These are phyloP conservation scores for Blastobotrys niveus DNA, from an alignment of 1,139 yeast genomes.

Conservation along the genomic window DNA sequence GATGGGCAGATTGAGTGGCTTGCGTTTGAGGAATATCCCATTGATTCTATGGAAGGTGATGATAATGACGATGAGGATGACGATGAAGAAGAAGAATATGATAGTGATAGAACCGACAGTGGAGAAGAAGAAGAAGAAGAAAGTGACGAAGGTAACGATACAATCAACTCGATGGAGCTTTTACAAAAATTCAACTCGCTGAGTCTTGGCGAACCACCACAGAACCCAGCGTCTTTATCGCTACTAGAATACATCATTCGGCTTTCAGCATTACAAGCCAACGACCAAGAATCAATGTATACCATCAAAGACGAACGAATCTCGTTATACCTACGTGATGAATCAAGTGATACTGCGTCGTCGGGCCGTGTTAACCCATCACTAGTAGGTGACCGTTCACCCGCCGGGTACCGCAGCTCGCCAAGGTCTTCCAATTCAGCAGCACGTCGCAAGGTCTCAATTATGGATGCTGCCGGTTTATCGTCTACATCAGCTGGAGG, in stretches of 20 bases:
- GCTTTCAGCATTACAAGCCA: slow-evolving; percentile 55
- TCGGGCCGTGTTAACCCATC: no score
- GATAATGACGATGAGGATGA: slow-evolving; percentile 27
- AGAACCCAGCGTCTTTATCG: slow-evolving; percentile 40
- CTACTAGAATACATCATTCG: slow-evolving; percentile 62
- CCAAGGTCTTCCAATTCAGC: no score
- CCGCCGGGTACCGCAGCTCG: no score
- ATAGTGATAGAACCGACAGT: slow-evolving; percentile 8
- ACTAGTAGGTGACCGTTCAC: no score
- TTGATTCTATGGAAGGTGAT: no score
- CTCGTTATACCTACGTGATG: slow-evolving; percentile 58
- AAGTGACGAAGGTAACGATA: not conserved
- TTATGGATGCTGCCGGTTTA: no score
- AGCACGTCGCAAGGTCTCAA: no score
- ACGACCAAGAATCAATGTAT: slow-evolving; percentile 52
- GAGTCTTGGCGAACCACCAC: not conserved
- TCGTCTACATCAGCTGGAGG: no score
- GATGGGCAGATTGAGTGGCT: slow-evolving; percentile 41
- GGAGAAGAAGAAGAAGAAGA: slow-evolving; percentile 9
- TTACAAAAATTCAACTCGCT: not conserved
- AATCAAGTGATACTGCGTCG: slow-evolving; percentile 28
- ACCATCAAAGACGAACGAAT: slow-evolving; percentile 63
- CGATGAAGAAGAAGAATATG: slow-evolving; percentile 28
- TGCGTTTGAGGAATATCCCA: slow-evolving; percentile 47
- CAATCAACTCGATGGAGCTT: not conserved